phyloP scores from a whole-genome alignment of 1,139 yeast genomes.

The Nakaseomyces kungkrabaensis region DNA sequence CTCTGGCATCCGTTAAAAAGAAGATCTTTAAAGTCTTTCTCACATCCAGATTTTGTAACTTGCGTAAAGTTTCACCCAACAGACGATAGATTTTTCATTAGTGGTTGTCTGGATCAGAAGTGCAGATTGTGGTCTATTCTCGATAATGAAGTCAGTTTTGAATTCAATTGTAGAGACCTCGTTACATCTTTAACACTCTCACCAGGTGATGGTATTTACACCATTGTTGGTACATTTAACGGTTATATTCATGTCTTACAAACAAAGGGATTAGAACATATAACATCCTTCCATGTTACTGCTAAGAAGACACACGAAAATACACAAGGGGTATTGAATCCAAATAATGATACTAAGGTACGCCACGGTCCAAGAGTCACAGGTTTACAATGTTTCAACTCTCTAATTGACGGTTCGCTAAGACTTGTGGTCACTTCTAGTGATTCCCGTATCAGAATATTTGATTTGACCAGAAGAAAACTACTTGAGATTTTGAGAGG shows the following conservation, averaged over 20 bases:
- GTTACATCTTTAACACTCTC: conserved; percentile 16
- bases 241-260: conserved; percentile 59
- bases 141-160: conserved; percentile 45
- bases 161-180: conserved; percentile 16
- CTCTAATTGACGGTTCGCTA: conserved; percentile 21
- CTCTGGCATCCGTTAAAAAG: conserved; percentile 76
- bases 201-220: conserved; percentile 40
- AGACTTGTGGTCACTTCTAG: conserved; percentile 55
- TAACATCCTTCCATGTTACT: conserved; percentile 46
- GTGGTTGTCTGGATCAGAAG: conserved; percentile 73
- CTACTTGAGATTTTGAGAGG: conserved; percentile 69
- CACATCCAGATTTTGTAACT: conserved; percentile 75
- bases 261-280: conserved; percentile 52
- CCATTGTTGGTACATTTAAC: conserved; percentile 73
- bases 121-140: conserved; percentile 80
- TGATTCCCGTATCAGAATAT: conserved; percentile 67
- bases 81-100: conserved; percentile 79
- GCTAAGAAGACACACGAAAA: conserved; percentile 25
- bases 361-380: conserved; percentile 42
- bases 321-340: conserved; percentile 3
- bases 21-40: conserved; percentile 54
- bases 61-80: conserved; percentile 72
- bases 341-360: conserved; percentile 9
- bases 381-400: conserved; percentile 35
- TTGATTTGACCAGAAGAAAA: conserved; percentile 45